Conservation (phyloP, 805 yeast genomes). For the Naumovozyma castellii region DNA sequence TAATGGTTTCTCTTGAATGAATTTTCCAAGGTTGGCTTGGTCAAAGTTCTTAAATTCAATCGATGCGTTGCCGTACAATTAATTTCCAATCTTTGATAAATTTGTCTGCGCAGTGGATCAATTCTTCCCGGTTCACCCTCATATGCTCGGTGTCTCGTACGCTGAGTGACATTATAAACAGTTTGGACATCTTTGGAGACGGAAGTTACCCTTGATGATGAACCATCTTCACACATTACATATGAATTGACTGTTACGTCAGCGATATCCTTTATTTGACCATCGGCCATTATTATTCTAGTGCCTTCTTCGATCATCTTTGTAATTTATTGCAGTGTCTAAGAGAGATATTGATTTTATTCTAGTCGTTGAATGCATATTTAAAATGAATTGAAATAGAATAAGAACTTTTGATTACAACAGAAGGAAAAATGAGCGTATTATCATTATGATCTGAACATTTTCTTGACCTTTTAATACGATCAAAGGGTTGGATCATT, state of each 20-base stretch:
- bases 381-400: no score
- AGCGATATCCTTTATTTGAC: constrained; percentile 30
- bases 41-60: constrained; percentile 11
- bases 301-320: constrained; percentile 32
- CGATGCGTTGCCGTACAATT: constrained; percentile 18
- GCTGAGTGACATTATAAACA: constrained; percentile 33
- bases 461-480: no score
- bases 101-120: constrained; percentile 11
- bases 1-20: constrained; percentile 12
- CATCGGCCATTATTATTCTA: constrained; percentile 36
- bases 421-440: no score
- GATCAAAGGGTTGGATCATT: no score
- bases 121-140: constrained; percentile 15
- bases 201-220: constrained; percentile 31
- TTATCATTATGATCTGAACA: no score
- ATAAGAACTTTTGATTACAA: no score
- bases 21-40: constrained; percentile 17
- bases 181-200: constrained; percentile 37
- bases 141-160: constrained; percentile 19
- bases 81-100: constrained; percentile 16
- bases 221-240: constrained; percentile 39
- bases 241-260: constrained; percentile 31
- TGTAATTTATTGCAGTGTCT: no score
- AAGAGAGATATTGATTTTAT: no score
- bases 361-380: no score